phyloP scores from a whole-genome alignment of 2,329 filamentous ascomycete genomes.

The Scedosporium apiospermum region DNA sequence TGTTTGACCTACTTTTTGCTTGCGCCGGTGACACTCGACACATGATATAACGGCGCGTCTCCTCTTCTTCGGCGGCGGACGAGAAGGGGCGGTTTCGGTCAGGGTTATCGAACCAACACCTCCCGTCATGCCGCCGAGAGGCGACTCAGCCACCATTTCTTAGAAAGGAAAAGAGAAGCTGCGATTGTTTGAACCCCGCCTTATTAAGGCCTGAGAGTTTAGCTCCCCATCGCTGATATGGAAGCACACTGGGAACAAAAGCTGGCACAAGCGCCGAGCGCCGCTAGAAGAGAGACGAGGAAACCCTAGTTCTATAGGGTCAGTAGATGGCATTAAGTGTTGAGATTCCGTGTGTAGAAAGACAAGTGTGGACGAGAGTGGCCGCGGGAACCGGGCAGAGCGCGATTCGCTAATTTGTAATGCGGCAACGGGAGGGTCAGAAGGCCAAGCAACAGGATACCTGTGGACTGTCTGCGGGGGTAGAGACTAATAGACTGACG shows the following conservation, averaged over 20 bases:
- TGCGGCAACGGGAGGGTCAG: neutral
- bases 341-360: neutral
- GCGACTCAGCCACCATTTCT: neutral
- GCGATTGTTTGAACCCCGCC: neutral
- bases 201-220: neutral
- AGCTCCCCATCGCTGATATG: neutral
- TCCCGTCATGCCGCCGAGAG: conserved; percentile 11
- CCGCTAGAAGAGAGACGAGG: neutral
- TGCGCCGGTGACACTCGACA: conserved; percentile 54
- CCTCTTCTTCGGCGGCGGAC: conserved; percentile 42
- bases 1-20: conserved; percentile 40
- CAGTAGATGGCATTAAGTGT: neutral
- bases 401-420: neutral
- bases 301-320: neutral
- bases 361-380: neutral
- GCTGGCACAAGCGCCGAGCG: neutral
- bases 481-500: neutral
- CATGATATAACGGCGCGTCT: conserved; percentile 53
- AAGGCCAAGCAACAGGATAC: neutral
- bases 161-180: neutral
- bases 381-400: neutral
- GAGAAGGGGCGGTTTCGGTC: conserved; percentile 10
- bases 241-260: neutral
- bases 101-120: conserved; percentile 4
- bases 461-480: neutral